phyloP scores from a whole-genome alignment of 352 stramenopile genomes.

The Pythium phragmitis region DNA sequence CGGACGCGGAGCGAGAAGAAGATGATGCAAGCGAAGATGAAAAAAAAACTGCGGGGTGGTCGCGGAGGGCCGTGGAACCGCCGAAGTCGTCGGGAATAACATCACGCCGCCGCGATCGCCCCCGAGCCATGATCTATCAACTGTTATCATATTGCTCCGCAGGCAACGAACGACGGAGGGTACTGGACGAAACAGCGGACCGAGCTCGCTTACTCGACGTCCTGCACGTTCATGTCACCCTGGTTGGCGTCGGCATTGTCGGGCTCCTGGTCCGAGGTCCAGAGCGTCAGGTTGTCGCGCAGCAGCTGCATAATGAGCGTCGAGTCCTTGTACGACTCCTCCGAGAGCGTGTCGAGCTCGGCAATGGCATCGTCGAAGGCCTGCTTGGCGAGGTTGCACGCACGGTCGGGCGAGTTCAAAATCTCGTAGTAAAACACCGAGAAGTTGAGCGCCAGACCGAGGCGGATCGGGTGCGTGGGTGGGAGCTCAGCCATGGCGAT shows the following conservation, averaged over 20 bases:
- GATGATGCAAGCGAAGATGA: conserved; percentile 25
- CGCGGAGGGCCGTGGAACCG: conserved; percentile 4
- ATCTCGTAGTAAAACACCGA: conserved; percentile 99
- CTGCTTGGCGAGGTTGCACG: conserved; percentile 94
- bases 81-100: conserved; percentile 5
- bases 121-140: conserved; percentile 32
- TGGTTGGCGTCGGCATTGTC: conserved; percentile 90
- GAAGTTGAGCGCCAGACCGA: conserved; percentile 99
- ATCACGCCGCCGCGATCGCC: conserved; percentile 22
- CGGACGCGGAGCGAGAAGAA: conserved; percentile 6
- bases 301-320: conserved; percentile 99
- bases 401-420: conserved; percentile 93
- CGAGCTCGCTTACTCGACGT: conserved; percentile 58
- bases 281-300: conserved; percentile 99
- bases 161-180: background rate
- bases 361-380: conserved; percentile 99
- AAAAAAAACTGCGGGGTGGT: conserved; percentile 13
- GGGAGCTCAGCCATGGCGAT: conserved; percentile 96
- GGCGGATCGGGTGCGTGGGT: conserved; percentile 97
- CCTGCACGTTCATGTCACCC: conserved; percentile 84
- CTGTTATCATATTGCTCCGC: conserved; percentile 30
- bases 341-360: conserved; percentile 98
- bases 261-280: conserved; percentile 96
- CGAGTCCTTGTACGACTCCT: conserved; percentile 99
- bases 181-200: conserved; percentile 7